Percentiles rank a stretch among this genome's conserved stretches.
These are phyloP conservation scores for Thuidium tamariscinum DNA, from an alignment of 225 moss, liverwort and hornwort species.

Conservation along the genomic window DNA sequence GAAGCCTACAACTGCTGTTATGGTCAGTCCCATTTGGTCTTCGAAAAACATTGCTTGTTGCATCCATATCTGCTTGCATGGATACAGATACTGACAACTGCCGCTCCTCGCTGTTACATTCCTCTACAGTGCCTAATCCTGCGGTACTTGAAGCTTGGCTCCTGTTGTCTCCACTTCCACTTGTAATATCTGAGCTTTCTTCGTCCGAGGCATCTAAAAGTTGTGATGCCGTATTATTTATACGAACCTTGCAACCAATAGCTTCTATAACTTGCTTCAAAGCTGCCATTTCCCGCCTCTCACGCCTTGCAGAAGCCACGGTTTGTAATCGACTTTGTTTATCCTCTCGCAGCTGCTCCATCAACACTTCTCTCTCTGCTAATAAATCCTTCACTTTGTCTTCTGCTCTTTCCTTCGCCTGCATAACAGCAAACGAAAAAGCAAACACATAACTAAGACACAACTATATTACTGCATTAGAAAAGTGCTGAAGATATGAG, in stretches of 20 bases:
- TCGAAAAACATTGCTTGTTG: conserved; percentile 36
- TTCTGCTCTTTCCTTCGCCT: conserved; percentile 86
- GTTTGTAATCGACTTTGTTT: conserved; percentile 33
- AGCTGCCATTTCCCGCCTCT: conserved; percentile 61
- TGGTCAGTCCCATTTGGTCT: conserved; percentile 68
- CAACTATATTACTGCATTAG: neutral
- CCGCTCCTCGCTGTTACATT: conserved; percentile 18
- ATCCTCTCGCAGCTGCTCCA: conserved; percentile 57
- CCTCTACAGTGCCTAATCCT: conserved; percentile 5
- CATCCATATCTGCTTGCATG: conserved; percentile 60
- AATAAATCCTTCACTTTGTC: conserved; percentile 42
- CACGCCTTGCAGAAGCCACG: conserved; percentile 41
- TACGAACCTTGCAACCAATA: conserved; percentile 92
- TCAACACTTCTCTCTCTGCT: conserved; percentile 31
- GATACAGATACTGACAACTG: conserved; percentile 86
- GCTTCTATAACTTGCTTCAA: conserved; percentile 79
- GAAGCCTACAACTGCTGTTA: conserved; percentile 55
- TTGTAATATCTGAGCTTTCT: conserved; percentile 23
- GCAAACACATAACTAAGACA: neutral
- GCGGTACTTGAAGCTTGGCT: conserved; percentile 12
- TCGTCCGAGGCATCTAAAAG: conserved; percentile 49
- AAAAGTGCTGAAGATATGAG: neutral
- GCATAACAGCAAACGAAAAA: neutral
- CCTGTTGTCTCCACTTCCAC: conserved; percentile 6
- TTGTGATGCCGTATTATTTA: conserved; percentile 37